These are phyloP conservation scores for Gloeophyllum trabeum DNA, from an alignment of 768 basidiomycete species.

Conservation along the genomic window DNA sequence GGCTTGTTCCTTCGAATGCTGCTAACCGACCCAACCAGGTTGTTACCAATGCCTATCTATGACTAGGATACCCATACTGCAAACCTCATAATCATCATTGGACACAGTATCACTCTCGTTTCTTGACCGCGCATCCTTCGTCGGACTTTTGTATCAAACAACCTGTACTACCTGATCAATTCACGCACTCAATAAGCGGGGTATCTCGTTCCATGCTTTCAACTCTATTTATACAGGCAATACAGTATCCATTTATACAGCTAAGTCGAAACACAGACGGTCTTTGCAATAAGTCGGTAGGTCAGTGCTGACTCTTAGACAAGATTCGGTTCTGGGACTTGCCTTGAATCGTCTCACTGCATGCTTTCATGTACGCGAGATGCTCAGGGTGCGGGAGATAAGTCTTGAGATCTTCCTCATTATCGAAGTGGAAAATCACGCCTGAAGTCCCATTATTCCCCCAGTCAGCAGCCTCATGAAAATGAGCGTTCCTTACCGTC, in stretches of 20 bases:
- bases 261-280: not conserved
- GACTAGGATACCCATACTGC: conserved; percentile 25
- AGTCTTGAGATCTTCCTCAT: conserved; percentile 4
- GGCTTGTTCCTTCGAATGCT: not conserved
- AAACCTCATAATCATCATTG: too few relatives aligned
- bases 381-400: conserved; percentile 6
- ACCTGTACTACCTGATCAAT: too few relatives aligned
- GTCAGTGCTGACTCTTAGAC: too few relatives aligned
- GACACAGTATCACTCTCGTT: not conserved
- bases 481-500: conserved; percentile 2
- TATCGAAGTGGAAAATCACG: conserved; percentile 8
- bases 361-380: conserved; percentile 1
- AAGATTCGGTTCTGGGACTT: not conserved
- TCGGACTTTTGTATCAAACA: not conserved
- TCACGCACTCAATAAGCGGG: too few relatives aligned
- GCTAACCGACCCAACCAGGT: conserved; percentile 22
- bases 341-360: not conserved
- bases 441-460: conserved; percentile 2
- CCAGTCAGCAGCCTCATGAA: not conserved
- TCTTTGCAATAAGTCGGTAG: not conserved
- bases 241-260: too few relatives aligned
- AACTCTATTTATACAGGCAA: too few relatives aligned
- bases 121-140: not conserved
- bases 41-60: conserved; percentile 71
- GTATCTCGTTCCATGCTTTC: too few relatives aligned